phyloP scores from a whole-genome alignment of 345 rosid genomes.

The Hevea brasiliensis region DNA sequence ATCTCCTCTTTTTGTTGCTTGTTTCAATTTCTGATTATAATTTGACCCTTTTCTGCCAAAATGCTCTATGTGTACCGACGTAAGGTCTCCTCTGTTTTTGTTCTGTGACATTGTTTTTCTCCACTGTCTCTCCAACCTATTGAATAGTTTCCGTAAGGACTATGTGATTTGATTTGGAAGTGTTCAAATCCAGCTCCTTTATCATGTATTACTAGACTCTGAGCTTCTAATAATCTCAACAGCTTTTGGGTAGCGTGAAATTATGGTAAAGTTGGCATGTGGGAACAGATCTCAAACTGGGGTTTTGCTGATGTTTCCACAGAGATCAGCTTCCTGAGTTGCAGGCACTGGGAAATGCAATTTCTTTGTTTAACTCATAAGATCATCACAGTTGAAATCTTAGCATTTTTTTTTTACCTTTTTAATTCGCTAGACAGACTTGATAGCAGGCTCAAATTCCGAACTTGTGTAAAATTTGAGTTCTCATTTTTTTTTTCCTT shows the following conservation, averaged over 20 bases:
- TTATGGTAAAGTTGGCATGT: conserved; percentile 2
- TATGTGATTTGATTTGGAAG: conserved; percentile 4
- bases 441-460: conserved; percentile 1
- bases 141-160: neutral
- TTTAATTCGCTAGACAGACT: neutral
- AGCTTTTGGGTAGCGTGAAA: neutral
- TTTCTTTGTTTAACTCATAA: too few species aligned
- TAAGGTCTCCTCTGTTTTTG: conserved; percentile 15
- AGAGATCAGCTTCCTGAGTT: conserved; percentile 12
- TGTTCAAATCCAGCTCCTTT: neutral
- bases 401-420: too few species aligned
- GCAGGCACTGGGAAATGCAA: neutral
- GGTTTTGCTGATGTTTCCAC: conserved; percentile 14
- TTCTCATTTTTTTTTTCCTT: neutral
- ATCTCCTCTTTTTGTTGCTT: neutral
- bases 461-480: neutral
- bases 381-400: too few species aligned
- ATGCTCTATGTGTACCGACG: neutral
- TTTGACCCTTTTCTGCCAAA: neutral
- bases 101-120: neutral
- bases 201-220: neutral
- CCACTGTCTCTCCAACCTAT: neutral
- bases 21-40: neutral
- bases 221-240: neutral
- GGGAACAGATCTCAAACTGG: conserved; percentile 26